phyloP scores from a whole-genome alignment of 805 yeast species.

The Lipomyces yamadae region DNA sequence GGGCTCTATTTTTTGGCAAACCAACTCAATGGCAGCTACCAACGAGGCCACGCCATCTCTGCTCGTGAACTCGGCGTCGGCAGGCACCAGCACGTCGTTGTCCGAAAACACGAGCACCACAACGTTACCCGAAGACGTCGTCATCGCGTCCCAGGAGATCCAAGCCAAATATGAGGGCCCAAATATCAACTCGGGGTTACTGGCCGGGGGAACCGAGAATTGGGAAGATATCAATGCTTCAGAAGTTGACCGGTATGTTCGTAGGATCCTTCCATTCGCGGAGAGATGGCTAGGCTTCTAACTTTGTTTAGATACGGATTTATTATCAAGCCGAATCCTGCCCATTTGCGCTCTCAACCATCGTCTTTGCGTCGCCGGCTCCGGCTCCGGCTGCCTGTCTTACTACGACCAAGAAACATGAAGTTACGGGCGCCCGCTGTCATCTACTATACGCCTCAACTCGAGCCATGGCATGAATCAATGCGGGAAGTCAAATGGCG shows the following conservation, averaged over 20 bases:
- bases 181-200: conserved; percentile 10
- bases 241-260: conserved; percentile 24
- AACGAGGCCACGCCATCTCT: not conserved
- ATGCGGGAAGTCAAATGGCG: conserved; percentile 23
- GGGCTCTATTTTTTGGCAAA: too few species aligned
- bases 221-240: conserved; percentile 29
- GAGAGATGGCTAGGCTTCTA: not conserved
- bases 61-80: not conserved
- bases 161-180: conserved; percentile 4
- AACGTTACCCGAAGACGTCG: not conserved
- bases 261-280: not conserved
- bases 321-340: conserved; percentile 8
- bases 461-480: conserved; percentile 16
- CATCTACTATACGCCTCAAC: conserved; percentile 5
- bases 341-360: not conserved
- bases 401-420: not conserved
- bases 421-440: conserved; percentile 4
- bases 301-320: conserved; percentile 24
- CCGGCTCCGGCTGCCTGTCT: not conserved
- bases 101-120: not conserved
- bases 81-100: not conserved
- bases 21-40: not conserved
- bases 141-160: conserved; percentile 10
- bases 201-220: conserved; percentile 34
- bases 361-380: not conserved